phyloP scores from a whole-genome alignment of 225 moss, liverwort and hornwort genomes.

The Takakia lepidozioides region DNA sequence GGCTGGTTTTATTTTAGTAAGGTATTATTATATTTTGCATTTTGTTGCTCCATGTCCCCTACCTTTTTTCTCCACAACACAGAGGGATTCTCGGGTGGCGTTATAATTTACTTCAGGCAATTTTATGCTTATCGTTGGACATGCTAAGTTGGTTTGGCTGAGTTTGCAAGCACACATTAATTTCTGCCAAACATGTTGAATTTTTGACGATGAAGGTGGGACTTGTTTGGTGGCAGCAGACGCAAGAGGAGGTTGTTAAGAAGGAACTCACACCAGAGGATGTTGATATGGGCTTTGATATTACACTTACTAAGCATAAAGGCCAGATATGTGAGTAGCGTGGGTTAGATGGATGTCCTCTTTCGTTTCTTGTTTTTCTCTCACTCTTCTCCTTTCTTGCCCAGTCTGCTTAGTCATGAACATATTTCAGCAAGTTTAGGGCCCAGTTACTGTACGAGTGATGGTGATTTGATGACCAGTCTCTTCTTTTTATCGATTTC shows the following conservation, averaged over 20 bases:
- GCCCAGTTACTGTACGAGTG: too few relatives aligned
- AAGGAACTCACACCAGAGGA: constrained; percentile 85
- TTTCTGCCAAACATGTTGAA: not conserved
- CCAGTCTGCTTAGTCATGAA: too few relatives aligned
- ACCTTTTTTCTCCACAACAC: not conserved
- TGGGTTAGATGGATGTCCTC: not conserved
- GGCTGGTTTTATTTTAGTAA: too few relatives aligned
- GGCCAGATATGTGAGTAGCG: constrained; percentile 59
- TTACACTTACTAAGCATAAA: constrained; percentile 84
- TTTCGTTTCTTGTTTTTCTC: not conserved
- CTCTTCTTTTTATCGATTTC: too few relatives aligned
- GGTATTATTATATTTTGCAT: constrained; percentile 1
- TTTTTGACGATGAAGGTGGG: not conserved
- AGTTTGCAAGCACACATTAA: not conserved
- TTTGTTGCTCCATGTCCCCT: not conserved
- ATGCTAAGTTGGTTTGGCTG: not conserved
- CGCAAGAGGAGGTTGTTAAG: constrained; percentile 63
- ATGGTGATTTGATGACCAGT: too few relatives aligned
- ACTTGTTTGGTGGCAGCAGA: constrained; percentile 41
- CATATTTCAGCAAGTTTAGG: too few relatives aligned
- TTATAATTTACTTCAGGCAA: too few relatives aligned
- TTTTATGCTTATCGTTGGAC: not conserved
- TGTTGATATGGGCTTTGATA: constrained; percentile 77
- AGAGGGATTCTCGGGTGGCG: too few relatives aligned
- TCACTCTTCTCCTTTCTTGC: too few relatives aligned